Conservation (phyloP, 208 protist genomes). For the Herpetomonas tarakana region DNA sequence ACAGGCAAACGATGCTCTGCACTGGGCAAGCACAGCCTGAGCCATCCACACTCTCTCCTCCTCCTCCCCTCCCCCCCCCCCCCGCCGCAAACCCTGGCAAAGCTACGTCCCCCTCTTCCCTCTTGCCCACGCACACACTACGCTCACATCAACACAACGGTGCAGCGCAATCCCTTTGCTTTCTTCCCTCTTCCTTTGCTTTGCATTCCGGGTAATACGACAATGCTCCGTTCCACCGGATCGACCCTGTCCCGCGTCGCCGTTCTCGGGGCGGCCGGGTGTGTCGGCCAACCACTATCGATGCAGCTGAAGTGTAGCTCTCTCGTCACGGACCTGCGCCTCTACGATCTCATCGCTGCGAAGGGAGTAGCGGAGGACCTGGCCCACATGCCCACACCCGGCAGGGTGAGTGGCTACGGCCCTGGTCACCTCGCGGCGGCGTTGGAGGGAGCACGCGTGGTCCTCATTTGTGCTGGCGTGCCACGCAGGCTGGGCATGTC, state of each 20-base stretch:
- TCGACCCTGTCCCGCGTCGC: background rate
- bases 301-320: background rate
- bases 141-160: no score
- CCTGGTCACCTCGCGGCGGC: constrained; percentile 41
- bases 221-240: no score
- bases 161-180: no score
- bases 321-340: constrained; percentile 23
- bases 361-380: constrained; percentile 43
- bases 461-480: constrained; percentile 89
- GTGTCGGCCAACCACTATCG: background rate
- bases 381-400: constrained; percentile 41
- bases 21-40: no score
- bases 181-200: background rate
- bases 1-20: no score
- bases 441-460: constrained; percentile 59
- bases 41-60: no score
- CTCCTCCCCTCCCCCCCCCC: no score
- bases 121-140: no score
- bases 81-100: no score
- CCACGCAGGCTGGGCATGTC: constrained; percentile 94
- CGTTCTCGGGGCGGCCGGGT: background rate
- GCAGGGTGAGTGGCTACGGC: constrained; percentile 33
- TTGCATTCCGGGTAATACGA: background rate
- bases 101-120: no score
- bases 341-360: constrained; percentile 41